phyloP scores from a whole-genome alignment of 768 basidiomycete species.

The Lepiota brunneoincarnata region DNA sequence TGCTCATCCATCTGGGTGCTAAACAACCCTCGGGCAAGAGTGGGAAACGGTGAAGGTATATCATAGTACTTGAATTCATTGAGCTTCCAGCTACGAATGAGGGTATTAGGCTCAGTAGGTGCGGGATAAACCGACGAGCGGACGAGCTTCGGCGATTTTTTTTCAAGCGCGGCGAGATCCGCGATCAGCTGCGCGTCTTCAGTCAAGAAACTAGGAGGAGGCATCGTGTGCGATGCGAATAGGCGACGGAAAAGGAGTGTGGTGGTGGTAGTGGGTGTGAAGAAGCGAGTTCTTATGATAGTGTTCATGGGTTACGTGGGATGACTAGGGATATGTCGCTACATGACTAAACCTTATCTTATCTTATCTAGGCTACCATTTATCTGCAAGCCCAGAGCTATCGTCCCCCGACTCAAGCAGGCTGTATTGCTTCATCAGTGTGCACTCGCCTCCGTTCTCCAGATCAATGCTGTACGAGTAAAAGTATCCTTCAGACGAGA shows the following conservation, averaged over 20 bases:
- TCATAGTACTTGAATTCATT: conserved; percentile 94
- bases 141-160: conserved; percentile 62
- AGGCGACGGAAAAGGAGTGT: neutral
- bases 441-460: conserved; percentile 94
- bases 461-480: conserved; percentile 96
- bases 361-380: too few species aligned
- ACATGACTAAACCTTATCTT: too few species aligned
- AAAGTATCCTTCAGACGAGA: conserved; percentile 93
- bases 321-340: too few species aligned
- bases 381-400: neutral
- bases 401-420: conserved; percentile 10
- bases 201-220: conserved; percentile 13
- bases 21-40: conserved; percentile 91
- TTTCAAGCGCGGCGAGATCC: conserved; percentile 49
- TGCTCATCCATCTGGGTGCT: conserved; percentile 43
- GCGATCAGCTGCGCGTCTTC: conserved; percentile 62
- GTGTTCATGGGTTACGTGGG: too few species aligned
- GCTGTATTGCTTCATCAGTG: conserved; percentile 91
- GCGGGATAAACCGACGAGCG: conserved; percentile 53
- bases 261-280: too few species aligned
- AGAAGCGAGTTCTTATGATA: too few species aligned
- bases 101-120: conserved; percentile 52
- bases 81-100: conserved; percentile 92
- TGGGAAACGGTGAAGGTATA: conserved; percentile 89
- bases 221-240: conserved; percentile 14